Evolutionary conservation across 257 asterid species (phyloP).

Genomic region (Solanum bulbocastanum): DNA sequence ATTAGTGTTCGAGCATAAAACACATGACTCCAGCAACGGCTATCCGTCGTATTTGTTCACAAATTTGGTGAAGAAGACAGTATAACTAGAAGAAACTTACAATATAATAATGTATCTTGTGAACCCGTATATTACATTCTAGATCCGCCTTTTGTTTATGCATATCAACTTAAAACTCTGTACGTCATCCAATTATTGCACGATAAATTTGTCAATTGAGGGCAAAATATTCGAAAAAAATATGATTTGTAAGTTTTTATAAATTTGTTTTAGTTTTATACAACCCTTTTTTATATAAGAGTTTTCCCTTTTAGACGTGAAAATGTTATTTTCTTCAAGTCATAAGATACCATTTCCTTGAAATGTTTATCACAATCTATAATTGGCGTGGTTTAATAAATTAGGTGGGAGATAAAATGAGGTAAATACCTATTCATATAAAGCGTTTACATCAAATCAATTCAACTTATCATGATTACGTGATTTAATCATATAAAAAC

Average conservation of each 20-base stretch:
- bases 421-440: background rate
- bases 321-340: background rate
- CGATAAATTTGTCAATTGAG: background rate
- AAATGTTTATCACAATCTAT: background rate
- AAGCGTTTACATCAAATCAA: background rate
- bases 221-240: background rate
- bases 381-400: background rate
- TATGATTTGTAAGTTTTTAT: no score
- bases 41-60: no score
- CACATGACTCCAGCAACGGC: no score
- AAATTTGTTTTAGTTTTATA: no score
- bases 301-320: no score
- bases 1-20: no score
- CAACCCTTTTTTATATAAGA: no score
- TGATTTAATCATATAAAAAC: background rate
- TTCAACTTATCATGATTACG: background rate
- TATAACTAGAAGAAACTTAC: no score
- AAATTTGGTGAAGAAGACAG: no score
- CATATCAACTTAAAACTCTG: background rate
- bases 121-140: background rate
- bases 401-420: background rate
- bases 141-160: background rate
- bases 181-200: background rate
- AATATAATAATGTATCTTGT: background rate
- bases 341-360: background rate